Evolutionary conservation across 495 filamentous ascomycete genomes (phyloP).

Genomic region (Penicillium roqueforti): DNA sequence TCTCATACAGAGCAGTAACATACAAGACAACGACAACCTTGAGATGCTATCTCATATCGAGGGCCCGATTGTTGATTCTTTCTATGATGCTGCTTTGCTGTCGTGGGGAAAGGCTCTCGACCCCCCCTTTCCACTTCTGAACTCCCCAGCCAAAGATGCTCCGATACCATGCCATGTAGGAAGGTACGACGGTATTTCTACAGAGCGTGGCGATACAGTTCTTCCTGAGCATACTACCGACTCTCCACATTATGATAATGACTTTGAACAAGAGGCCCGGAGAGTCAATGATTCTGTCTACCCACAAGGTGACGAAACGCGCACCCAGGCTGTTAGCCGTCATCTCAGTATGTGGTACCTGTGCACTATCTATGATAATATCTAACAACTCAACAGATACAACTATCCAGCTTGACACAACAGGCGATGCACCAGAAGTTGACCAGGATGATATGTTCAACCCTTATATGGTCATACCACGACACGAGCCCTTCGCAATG

Average conservation of each 20-base stretch:
- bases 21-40: conserved; percentile 72
- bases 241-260: conserved; percentile 59
- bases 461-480: conserved; percentile 55
- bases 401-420: conserved; percentile 49
- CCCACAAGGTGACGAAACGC: conserved; percentile 46
- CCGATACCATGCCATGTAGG: conserved; percentile 25
- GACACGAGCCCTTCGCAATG: conserved; percentile 59
- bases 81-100: conserved; percentile 69
- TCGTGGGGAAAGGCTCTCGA: conserved; percentile 64
- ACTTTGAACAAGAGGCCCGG: conserved; percentile 54
- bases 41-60: conserved; percentile 80
- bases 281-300: conserved; percentile 54
- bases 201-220: conserved; percentile 22
- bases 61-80: conserved; percentile 67
- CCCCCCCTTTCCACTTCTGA: conserved; percentile 55
- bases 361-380: background rate
- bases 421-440: conserved; percentile 50
- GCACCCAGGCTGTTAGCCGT: conserved; percentile 52
- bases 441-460: conserved; percentile 52
- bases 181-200: background rate
- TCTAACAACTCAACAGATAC: conserved; percentile 38
- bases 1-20: conserved; percentile 70
- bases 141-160: conserved; percentile 44
- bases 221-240: conserved; percentile 54
- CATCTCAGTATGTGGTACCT: conserved; percentile 49